A percentile compares a stretch with the other conserved stretches of the same genome.
Conservation (phyloP, 2,329 filamentous ascomycete genomes). For the Colletotrichum eleusines region DNA sequence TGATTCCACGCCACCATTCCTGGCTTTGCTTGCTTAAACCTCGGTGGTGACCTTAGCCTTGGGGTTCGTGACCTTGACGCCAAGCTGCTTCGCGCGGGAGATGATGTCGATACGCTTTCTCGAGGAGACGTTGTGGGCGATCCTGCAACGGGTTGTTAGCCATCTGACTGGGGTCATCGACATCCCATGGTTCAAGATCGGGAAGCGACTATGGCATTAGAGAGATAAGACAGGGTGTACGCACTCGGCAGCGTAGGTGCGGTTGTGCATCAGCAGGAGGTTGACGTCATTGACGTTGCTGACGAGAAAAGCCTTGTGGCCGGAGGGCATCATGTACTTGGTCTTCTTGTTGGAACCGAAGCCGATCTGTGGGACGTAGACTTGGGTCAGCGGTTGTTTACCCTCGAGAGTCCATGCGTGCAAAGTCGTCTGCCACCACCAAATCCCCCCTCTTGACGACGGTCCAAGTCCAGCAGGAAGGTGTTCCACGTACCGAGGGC, state of each 20-base stretch:
- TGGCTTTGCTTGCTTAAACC: constrained; percentile 65
- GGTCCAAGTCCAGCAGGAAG: not conserved
- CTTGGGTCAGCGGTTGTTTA: constrained; percentile 26
- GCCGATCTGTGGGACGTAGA: constrained; percentile 77
- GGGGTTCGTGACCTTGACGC: constrained; percentile 99
- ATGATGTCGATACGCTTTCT: constrained; percentile 99
- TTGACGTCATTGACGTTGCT: constrained; percentile 96
- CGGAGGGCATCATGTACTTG: constrained; percentile 97
- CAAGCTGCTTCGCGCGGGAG: constrained; percentile 95
- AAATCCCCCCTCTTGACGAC: constrained; percentile 27
- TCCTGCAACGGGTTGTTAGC: constrained; percentile 69
- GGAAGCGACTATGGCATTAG: not conserved
- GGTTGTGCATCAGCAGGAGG: constrained; percentile 99
- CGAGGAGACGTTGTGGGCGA: constrained; percentile 97
- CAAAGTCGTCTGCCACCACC: constrained; percentile 38
- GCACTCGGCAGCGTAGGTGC: constrained; percentile 98
- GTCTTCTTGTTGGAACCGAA: constrained; percentile 99
- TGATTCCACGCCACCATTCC: constrained; percentile 23
- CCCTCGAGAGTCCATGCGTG: not conserved
- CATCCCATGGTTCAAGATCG: not conserved
- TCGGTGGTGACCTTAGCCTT: constrained; percentile 99
- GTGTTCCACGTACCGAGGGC: constrained; percentile 86
- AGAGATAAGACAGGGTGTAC: constrained; percentile 56
- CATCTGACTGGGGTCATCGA: not conserved
- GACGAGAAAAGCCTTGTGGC: constrained; percentile 99